Base-by-base conservation (phyloP, 2,329 filamentous ascomycete genomes). In the Metarhizium album region DNA sequence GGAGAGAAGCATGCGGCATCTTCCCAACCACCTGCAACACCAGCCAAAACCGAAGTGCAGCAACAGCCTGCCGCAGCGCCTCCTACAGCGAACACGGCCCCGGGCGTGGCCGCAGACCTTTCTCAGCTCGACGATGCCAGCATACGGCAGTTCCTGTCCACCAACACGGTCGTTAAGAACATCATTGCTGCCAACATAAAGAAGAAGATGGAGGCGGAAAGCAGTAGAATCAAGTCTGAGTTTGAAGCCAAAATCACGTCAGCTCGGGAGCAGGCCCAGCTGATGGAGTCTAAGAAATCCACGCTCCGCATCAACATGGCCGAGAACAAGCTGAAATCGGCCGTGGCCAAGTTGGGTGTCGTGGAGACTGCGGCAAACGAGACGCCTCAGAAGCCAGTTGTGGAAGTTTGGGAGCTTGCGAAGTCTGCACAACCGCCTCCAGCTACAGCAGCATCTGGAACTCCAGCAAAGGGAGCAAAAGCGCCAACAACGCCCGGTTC, bases 371-470 rank as follows among this genome's bases (percentile, higher is more conserved):
- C 91, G 13, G 89, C 86, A 0, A 77, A 76, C n/a, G 86, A 95
- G 46, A 96, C 90, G 1, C 91, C 91, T 0, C 76, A 91, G 59
- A 83, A 82, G 63, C 81, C 90, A 0, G 89, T 97, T 3, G 79
- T 73, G 9, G 90, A 96, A 66, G 90, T 96, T 0, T 96, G 88
- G 87, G 82, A 85, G 55, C 71, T 87, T 49, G 90, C 86, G 0
- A 90, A 91, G 67, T 73, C 49, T 20, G 61, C 67, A 22, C 63
- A 65, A 40, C 58, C 64, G 22, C 53, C 56, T 4, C 13, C 59
- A 43, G 20, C 55, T 7, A 53, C 47, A 14, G 27, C 52, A 8
- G 50, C 47, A 45, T 43, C 55, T 4, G 52, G 42, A 5, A 57
- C 53, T 13, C 54, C 55, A 31, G 52, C 52, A n/a, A 54, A 50